Base-by-base conservation (phyloP, 495 filamentous ascomycete species). In the Neurospora sp. region DNA sequence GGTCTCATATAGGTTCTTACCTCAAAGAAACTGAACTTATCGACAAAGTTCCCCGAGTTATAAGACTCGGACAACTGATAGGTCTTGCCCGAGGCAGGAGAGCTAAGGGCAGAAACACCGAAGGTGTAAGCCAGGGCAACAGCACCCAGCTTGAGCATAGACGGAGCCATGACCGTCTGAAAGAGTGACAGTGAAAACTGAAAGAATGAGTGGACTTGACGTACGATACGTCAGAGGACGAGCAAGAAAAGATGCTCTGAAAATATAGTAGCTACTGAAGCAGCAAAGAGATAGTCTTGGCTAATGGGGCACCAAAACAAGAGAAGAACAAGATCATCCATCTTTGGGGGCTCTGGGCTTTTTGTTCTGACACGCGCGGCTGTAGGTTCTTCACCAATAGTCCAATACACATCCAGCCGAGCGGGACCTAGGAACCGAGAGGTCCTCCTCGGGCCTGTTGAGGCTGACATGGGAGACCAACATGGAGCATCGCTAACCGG, bases 11-110 rank as follows among this genome's bases (percentile, higher is more conserved):
- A 61, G 12, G 53, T 20, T 73, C 82, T 69, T 75, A 84, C 84
- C 69, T 75, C 80, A 72, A 79, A 82, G 77, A 89, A 89, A 69
- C 81, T 75, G 72, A 86, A 88, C 74, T 84, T 81, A 65, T 83
- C 75, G 76, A 88, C 88, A 79, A 89, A 88, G 76, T 87, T 88
- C 68, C 76, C 77, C 39, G 79, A 72, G 27, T 81, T 82, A 78
- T 85, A 89, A 12, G 75, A 73, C 40, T 87, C 85, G 10, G 77
- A 75, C 72, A 89, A 78, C 68, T 80, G 69, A 72, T 85, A 85
- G 9, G 73, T 72, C 69, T 79, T 61, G 53, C 12, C 27, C 2
- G 53, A 61, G 27, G 27, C 53, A 31, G 53, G 53, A 61, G 41
- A 42, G 73, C 75, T 20, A 45, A 40, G 40, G 42, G 82, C 82